phyloP scores from a whole-genome alignment of 2,329 filamentous ascomycete species.

The Cladosporium sp. region DNA sequence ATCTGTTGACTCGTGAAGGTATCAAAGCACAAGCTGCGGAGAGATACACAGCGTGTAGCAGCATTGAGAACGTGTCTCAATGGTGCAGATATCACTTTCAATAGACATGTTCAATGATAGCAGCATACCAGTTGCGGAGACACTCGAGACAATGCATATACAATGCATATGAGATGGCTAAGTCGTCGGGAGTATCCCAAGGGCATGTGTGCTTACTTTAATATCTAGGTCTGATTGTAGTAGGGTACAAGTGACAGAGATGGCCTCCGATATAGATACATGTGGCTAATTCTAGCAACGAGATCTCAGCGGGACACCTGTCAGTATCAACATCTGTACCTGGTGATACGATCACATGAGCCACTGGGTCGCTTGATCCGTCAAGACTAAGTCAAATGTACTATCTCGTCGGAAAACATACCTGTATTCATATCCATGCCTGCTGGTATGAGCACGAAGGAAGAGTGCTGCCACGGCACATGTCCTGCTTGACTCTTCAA shows the following conservation, averaged over 20 bases:
- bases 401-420: background rate
- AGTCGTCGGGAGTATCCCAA: background rate
- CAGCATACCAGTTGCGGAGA: background rate
- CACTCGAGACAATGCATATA: background rate
- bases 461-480: background rate
- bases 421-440: background rate
- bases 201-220: background rate
- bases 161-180: background rate
- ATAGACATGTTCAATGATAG: background rate
- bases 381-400: background rate
- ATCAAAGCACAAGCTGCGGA: background rate
- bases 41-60: background rate
- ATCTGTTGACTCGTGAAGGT: background rate
- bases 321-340: background rate
- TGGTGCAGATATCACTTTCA: background rate
- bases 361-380: background rate
- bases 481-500: background rate
- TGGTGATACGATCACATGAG: background rate
- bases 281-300: too few relatives aligned
- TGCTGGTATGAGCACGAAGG: background rate
- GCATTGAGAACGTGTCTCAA: background rate
- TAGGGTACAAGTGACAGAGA: background rate
- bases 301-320: background rate
- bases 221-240: background rate
- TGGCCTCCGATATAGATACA: background rate